Evolutionary conservation across 192 early-diverging fungal genomes (phyloP).

Genomic region (Coemansia sp.): DNA sequence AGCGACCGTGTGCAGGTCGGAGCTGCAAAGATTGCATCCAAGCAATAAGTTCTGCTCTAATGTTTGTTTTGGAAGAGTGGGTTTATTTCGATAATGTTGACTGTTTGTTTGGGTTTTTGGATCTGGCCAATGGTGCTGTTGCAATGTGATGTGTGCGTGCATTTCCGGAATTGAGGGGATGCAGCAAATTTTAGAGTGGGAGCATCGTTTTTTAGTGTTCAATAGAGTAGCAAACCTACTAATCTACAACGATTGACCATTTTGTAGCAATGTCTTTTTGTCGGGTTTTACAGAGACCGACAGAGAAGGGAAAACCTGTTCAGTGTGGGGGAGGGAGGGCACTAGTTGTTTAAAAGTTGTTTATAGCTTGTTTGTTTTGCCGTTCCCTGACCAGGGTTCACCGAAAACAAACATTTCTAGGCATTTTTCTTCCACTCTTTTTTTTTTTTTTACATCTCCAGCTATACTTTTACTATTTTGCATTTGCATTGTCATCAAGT

Average conservation of each 20-base stretch:
- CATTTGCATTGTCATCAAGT: neutral
- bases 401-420: too few species aligned
- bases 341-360: too few species aligned
- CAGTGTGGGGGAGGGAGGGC: too few species aligned
- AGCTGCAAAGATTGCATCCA: slow-evolving; percentile 48
- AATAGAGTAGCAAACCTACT: too few species aligned
- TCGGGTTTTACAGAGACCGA: too few species aligned
- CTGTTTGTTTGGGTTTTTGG: neutral
- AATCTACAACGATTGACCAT: too few species aligned
- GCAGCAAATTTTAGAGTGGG: slow-evolving; percentile 5
- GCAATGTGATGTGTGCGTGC: neutral
- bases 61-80: neutral
- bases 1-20: slow-evolving; percentile 54
- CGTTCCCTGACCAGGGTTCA: too few species aligned
- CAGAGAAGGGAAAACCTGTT: too few species aligned
- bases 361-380: too few species aligned
- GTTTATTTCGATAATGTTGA: too few species aligned
- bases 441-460: neutral
- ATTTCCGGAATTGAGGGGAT: neutral
- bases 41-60: slow-evolving; percentile 1
- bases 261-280: too few species aligned
- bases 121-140: slow-evolving; percentile 2
- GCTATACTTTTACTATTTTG: neutral
- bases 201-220: neutral
- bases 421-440: too few species aligned